Evolutionary conservation across 2,329 filamentous ascomycete species (phyloP).

Genomic region (Monilinia vaccinii-corymbosi): DNA sequence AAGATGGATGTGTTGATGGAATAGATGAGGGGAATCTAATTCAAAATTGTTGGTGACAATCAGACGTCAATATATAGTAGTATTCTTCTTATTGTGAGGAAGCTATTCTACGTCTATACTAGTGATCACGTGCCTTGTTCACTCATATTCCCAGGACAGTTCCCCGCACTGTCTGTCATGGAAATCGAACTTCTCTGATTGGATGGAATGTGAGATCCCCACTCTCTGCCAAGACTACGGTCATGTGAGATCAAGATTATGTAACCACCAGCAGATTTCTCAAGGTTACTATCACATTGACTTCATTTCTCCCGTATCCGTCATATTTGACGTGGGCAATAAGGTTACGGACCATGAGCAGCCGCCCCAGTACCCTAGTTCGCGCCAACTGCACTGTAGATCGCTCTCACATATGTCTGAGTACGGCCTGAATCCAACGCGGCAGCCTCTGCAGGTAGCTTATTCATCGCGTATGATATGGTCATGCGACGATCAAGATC

Average conservation of each 20-base stretch:
- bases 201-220: neutral
- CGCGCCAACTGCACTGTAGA: conserved; percentile 1
- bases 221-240: neutral
- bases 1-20: neutral
- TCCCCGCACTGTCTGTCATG: neutral
- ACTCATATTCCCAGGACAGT: too few species aligned
- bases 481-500: conserved; percentile 36
- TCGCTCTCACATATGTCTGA: conserved; percentile 1
- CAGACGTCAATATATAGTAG: neutral
- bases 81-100: too few species aligned
- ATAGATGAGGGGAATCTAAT: neutral
- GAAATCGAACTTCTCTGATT: neutral
- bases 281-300: too few species aligned
- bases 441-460: conserved; percentile 27
- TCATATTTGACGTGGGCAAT: too few species aligned
- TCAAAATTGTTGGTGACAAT: neutral
- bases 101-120: too few species aligned
- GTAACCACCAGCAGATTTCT: too few species aligned
- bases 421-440: neutral
- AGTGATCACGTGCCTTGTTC: too few species aligned
- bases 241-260: too few species aligned
- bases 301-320: too few species aligned
- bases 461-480: conserved; percentile 39
- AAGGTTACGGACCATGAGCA: too few species aligned
- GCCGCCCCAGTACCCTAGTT: neutral